Evolutionary conservation across 768 basidiomycete species (phyloP), one percentile per base, ranked within the genome.

Genomic region (Leccinellum albellum): DNA sequence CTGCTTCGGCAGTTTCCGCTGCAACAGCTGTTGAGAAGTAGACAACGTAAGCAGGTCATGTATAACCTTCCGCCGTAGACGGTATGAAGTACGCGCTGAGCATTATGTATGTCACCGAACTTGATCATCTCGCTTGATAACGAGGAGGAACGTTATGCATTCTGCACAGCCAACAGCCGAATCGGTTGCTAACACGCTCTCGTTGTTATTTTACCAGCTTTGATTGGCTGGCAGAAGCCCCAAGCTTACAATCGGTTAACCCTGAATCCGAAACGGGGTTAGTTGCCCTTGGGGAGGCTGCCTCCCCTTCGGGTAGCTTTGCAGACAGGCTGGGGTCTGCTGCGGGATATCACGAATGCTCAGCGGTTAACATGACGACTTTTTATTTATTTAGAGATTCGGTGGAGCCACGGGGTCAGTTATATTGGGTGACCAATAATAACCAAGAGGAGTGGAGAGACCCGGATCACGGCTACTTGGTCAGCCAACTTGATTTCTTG

Each of bases 101-200:
- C 48, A 33, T 53, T 46, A 50, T 47, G 37, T 20, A 12, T 40
- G 35, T 50, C 55, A 51, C 8, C 40, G 51, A 54, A 55, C 63
- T 9, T 51, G 60, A 58, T 61, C 33, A 64, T 40, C 32, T 65
- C 60, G 54, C 50, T 60, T 64, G 58, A 53, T 46, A 54, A 60
- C 46, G 51, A 55, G 64, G 52, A 57, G 60, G 66, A 67, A 62
- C 68, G 63, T 59, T 57, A 59, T n/a, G n/a, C n/a, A n/a, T n/a
- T n/a, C n/a, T n/a, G n/a, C n/a, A n/a, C n/a, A n/a, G n/a, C n/a
- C n/a, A n/a, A n/a, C n/a, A n/a, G n/a, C n/a, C n/a, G n/a, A n/a
- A n/a, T n/a, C n/a, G n/a, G n/a, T n/a, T n/a, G n/a, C n/a, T n/a
- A n/a, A n/a, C n/a, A n/a, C n/a, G n/a, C n/a, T n/a, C n/a, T n/a